phyloP scores from a whole-genome alignment of 73 alveolate genomes.

The Stentor roeselii region DNA sequence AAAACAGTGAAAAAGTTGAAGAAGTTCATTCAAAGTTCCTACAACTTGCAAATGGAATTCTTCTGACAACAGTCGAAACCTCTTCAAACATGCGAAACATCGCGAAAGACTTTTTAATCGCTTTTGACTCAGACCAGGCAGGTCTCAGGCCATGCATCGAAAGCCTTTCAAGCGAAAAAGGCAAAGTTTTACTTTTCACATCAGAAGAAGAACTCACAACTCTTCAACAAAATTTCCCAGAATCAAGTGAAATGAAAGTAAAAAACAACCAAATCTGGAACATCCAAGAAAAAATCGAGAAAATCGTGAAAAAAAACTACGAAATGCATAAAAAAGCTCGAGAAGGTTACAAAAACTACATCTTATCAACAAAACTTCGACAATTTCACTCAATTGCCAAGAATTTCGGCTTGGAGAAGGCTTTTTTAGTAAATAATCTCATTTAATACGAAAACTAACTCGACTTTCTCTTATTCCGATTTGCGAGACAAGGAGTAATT shows the following conservation, averaged over 20 bases:
- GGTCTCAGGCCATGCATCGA: no score
- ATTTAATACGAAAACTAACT: no score
- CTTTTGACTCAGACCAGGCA: background rate
- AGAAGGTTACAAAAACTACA: background rate
- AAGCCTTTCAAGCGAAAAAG: background rate
- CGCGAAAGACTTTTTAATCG: background rate
- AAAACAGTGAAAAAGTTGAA: background rate
- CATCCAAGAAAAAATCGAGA: background rate
- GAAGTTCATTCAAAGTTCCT: background rate
- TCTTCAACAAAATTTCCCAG: background rate
- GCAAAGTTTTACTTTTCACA: background rate
- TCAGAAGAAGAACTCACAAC: background rate
- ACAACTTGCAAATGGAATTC: background rate
- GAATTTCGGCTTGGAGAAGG: background rate
- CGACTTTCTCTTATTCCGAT: no score
- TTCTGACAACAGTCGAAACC: background rate
- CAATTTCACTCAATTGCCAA: background rate
- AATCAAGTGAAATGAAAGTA: background rate
- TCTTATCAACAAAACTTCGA: background rate
- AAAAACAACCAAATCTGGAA: no score
- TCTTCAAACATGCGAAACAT: background rate
- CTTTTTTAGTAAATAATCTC: background rate
- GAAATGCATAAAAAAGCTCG: background rate
- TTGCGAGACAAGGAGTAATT: no score
- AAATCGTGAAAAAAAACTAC: background rate